phyloP scores from a whole-genome alignment of 2,329 filamentous ascomycete species.

The Chrysoporthe cubensis region DNA sequence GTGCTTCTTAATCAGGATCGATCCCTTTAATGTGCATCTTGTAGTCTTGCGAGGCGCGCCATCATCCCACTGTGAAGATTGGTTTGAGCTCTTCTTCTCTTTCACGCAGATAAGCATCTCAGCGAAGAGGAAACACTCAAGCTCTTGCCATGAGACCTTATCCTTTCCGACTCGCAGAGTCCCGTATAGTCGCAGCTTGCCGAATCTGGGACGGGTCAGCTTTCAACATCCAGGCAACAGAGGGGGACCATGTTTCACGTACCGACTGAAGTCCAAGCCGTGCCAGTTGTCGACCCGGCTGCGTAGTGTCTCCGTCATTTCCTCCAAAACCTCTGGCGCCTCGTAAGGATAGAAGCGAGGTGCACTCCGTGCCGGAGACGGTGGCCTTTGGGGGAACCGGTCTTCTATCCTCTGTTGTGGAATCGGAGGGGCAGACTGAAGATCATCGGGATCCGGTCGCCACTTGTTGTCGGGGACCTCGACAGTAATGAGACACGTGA shows the following conservation, averaged over 20 bases:
- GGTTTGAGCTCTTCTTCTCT: constrained; percentile 75
- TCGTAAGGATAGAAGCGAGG: constrained; percentile 73
- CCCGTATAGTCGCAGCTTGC: constrained; percentile 86
- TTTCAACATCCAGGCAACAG: constrained; percentile 12
- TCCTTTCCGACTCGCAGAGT: constrained; percentile 95
- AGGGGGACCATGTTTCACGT: constrained; percentile 44
- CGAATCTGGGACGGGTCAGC: constrained; percentile 67
- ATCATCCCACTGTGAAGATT: constrained; percentile 66
- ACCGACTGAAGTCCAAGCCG: constrained; percentile 82
- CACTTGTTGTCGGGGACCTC: constrained; percentile 94
- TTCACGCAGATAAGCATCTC: constrained; percentile 99
- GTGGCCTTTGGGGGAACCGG: constrained; percentile 52
- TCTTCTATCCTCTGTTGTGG: constrained; percentile 56
- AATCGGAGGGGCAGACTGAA: constrained; percentile 58
- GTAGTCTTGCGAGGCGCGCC: constrained; percentile 64
- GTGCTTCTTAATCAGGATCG: constrained; percentile 97
- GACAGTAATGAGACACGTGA: constrained; percentile 92
- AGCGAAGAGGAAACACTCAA: constrained; percentile 95
- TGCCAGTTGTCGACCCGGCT: constrained; percentile 98
- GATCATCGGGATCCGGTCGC: constrained; percentile 81
- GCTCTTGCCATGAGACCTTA: constrained; percentile 93
- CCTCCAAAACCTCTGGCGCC: constrained; percentile 74
- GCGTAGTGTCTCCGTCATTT: constrained; percentile 83
- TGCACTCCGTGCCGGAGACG: constrained; percentile 59
- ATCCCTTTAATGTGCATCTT: constrained; percentile 91